Evolutionary conservation across 371 early-diverging fungal species (phyloP).

Genomic region (Nosema granulosis): DNA sequence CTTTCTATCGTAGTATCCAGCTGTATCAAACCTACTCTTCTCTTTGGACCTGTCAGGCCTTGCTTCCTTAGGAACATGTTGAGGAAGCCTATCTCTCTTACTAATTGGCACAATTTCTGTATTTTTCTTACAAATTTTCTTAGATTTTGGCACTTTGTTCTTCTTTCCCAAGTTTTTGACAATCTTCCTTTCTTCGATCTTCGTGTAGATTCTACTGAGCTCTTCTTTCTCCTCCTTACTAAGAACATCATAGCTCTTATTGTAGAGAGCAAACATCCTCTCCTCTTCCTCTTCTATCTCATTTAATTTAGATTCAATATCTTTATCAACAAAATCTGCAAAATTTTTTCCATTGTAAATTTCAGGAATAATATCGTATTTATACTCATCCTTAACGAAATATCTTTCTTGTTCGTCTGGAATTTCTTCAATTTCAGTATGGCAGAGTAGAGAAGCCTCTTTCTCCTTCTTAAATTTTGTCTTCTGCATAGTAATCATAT

Average conservation of each 20-base stretch:
- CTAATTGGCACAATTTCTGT: constrained; percentile 1
- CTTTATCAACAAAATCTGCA: constrained; percentile 91
- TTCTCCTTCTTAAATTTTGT: constrained; percentile 30
- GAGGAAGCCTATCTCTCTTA: not conserved
- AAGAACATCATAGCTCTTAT: constrained; percentile 57
- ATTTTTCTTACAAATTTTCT: constrained; percentile 30
- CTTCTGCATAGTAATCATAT: constrained; percentile 70
- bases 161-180: constrained; percentile 27
- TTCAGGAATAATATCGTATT: constrained; percentile 94
- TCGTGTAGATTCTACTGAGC: constrained; percentile 50
- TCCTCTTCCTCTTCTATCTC: constrained; percentile 80
- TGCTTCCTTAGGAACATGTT: constrained; percentile 19
- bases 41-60: constrained; percentile 38
- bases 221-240: constrained; percentile 55
- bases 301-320: constrained; percentile 77
- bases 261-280: constrained; percentile 49
- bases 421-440: constrained; percentile 31
- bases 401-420: constrained; percentile 41
- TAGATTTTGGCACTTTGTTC: constrained; percentile 9
- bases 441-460: constrained; percentile 11
- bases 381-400: constrained; percentile 73
- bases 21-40: constrained; percentile 40
- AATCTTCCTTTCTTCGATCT: constrained; percentile 49
- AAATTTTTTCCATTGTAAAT: constrained; percentile 98
- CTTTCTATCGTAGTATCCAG: constrained; percentile 40